phyloP scores from a whole-genome alignment of 352 stramenopile species.

The Globisporangium abappressorium region DNA sequence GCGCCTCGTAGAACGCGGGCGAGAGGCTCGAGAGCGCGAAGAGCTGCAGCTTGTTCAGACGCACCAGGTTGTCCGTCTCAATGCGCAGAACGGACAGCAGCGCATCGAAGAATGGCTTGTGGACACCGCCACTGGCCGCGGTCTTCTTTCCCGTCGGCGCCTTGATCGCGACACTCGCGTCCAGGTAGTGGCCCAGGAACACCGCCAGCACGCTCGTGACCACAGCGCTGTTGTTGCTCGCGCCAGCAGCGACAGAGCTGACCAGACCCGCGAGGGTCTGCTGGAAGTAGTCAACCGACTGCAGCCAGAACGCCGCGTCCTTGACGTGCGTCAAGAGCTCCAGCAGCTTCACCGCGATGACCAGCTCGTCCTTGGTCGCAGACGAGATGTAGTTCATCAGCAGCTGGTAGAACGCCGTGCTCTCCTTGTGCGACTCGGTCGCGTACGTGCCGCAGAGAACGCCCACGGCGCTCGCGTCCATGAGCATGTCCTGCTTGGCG shows the following conservation, averaged over 20 bases:
- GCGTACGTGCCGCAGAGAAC: conserved; percentile 51
- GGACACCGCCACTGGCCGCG: conserved; percentile 10
- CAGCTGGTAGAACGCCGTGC: conserved; percentile 39
- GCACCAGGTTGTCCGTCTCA: conserved; percentile 29
- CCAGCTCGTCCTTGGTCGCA: conserved; percentile 38
- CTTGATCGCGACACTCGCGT: conserved; percentile 26
- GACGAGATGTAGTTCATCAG: conserved; percentile 50
- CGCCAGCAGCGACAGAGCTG: background rate
- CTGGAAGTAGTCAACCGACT: conserved; percentile 64
- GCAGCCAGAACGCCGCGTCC: conserved; percentile 49
- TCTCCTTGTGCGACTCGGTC: conserved; percentile 22
- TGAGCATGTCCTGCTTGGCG: conserved; percentile 71
- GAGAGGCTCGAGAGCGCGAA: conserved; percentile 41
- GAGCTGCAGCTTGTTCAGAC: conserved; percentile 43
- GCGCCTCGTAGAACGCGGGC: conserved; percentile 32
- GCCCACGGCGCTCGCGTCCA: conserved; percentile 60
- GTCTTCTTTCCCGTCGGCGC: conserved; percentile 24
- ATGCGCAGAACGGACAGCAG: conserved; percentile 44
- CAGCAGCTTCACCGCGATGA: conserved; percentile 56
- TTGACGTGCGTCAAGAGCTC: conserved; percentile 58
- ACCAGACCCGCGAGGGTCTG: conserved; percentile 37
- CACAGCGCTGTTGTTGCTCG: conserved; percentile 1
- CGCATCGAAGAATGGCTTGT: conserved; percentile 59
- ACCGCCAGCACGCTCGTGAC: conserved; percentile 35
- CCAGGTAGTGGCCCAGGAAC: conserved; percentile 61